A percentile compares a stretch with the other conserved stretches of the same genome.
These are phyloP conservation scores for Scheffersomyces insectosa DNA, from an alignment of 1,139 yeast genomes.

Conservation along the genomic window DNA sequence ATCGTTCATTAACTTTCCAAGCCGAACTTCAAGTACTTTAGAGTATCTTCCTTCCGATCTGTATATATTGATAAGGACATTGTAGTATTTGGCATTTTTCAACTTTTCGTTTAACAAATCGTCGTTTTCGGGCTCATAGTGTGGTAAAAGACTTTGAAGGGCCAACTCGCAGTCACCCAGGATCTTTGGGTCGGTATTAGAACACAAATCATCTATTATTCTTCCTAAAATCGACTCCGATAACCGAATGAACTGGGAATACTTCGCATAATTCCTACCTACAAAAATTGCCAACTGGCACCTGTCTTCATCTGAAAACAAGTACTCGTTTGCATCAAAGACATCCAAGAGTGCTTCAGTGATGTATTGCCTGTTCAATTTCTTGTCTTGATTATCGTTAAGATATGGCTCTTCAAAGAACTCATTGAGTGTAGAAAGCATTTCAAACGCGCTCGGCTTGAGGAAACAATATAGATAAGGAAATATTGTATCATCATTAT, in stretches of 20 bases:
- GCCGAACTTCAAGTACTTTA: constrained; percentile 46
- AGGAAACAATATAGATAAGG: constrained; percentile 59
- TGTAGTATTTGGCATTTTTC: constrained; percentile 52
- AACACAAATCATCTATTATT: constrained; percentile 53
- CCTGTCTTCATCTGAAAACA: constrained; percentile 33
- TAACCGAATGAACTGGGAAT: constrained; percentile 70
- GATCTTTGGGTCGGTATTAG: constrained; percentile 33
- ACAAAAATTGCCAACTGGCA: constrained; percentile 63
- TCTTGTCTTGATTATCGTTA: constrained; percentile 48
- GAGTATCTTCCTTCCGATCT: constrained; percentile 52
- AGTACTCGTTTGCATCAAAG: constrained; percentile 31
- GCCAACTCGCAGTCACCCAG: constrained; percentile 72
- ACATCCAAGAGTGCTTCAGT: constrained; percentile 64
- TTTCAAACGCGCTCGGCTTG: constrained; percentile 51
- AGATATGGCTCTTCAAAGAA: constrained; percentile 73
- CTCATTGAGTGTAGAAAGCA: constrained; percentile 69
- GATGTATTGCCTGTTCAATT: constrained; percentile 61
- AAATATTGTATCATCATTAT: constrained; percentile 45
- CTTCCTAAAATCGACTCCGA: constrained; percentile 56
- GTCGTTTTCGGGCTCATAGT: constrained; percentile 57
- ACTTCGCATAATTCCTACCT: constrained; percentile 77
- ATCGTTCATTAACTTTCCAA: constrained; percentile 15
- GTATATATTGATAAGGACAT: constrained; percentile 61
- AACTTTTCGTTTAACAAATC: constrained; percentile 50
- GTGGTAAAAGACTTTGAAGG: constrained; percentile 63